These are phyloP conservation scores for Xylaria arbuscula DNA, from an alignment of 2,329 filamentous ascomycete genomes.

Conservation along the genomic window DNA sequence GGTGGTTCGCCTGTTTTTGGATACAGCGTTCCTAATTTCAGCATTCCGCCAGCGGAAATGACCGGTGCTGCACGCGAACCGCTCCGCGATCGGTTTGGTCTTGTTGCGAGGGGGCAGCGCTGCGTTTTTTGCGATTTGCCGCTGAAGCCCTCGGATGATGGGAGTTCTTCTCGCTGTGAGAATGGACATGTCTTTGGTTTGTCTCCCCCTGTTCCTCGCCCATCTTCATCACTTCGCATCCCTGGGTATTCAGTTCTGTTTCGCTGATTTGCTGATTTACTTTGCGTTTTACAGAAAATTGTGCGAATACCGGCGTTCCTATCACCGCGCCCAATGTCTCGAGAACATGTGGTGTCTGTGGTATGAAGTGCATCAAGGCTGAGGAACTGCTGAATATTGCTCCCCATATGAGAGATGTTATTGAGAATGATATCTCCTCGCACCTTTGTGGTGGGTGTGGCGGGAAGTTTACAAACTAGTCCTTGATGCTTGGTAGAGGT, in stretches of 20 bases:
- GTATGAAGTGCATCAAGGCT: constrained; percentile 60
- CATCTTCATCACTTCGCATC: too few species aligned
- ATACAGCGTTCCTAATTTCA: constrained; percentile 45
- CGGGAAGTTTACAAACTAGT: constrained; percentile 45
- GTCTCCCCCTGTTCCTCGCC: constrained; percentile 2
- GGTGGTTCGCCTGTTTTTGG: constrained; percentile 60
- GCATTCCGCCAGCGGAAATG: background rate
- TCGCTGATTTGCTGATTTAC: background rate
- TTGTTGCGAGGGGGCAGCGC: constrained; percentile 51
- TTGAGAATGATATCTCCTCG: constrained; percentile 44
- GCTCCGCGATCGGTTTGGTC: constrained; percentile 55
- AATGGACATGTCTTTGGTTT: constrained; percentile 55
- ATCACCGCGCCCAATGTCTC: constrained; percentile 66
- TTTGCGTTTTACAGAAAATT: constrained; percentile 56
- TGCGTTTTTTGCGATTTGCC: constrained; percentile 61
- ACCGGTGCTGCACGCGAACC: constrained; percentile 27
- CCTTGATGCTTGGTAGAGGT: too few species aligned
- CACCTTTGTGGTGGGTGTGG: constrained; percentile 49
- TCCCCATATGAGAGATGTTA: constrained; percentile 40
- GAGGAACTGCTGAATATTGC: constrained; percentile 53
- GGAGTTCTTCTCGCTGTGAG: constrained; percentile 54
- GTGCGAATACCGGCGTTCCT: constrained; percentile 64
- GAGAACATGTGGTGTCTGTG: constrained; percentile 66
- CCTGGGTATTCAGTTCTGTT: background rate
- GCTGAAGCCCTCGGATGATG: constrained; percentile 46